phyloP scores from a whole-genome alignment of 768 basidiomycete species.

The Royoungia palumana region DNA sequence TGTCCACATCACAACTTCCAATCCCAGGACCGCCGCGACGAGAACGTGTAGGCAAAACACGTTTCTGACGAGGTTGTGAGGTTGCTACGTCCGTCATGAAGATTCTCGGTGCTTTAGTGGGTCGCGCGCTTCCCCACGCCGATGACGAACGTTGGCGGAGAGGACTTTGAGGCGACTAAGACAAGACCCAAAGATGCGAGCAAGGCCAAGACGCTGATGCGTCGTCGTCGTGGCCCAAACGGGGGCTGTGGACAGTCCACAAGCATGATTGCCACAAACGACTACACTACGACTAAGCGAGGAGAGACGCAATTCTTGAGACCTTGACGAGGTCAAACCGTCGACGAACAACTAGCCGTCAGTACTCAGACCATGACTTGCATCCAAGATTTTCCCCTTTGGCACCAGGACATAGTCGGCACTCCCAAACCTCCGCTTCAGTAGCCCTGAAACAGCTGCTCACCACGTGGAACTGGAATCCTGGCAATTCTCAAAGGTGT shows the following conservation, averaged over 20 bases:
- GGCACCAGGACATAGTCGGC: constrained; percentile 65
- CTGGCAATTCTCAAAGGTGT: constrained; percentile 49
- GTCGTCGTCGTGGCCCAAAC: constrained; percentile 10
- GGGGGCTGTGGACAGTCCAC: constrained; percentile 9
- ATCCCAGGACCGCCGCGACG: constrained; percentile 79
- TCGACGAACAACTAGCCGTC: constrained; percentile 48
- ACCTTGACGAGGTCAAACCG: too few relatives aligned
- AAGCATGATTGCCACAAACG: not conserved
- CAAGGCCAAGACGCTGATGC: not conserved
- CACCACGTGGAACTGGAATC: constrained; percentile 61
- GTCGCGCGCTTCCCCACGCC: constrained; percentile 4
- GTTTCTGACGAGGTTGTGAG: constrained; percentile 56
- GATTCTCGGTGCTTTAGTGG: constrained; percentile 12
- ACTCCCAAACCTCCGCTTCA: constrained; percentile 42
- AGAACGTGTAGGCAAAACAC: constrained; percentile 78
- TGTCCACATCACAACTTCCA: constrained; percentile 74
- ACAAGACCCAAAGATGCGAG: not conserved
- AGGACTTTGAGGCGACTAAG: not conserved
- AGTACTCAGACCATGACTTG: constrained; percentile 39
- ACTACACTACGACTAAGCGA: not conserved
- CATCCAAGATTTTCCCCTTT: constrained; percentile 38
- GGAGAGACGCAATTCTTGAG: too few relatives aligned
- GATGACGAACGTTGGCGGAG: constrained; percentile 2
- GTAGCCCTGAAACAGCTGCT: constrained; percentile 6
- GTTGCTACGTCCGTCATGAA: constrained; percentile 35